Evolutionary conservation across 805 yeast species (phyloP), one percentile per base, ranked within the genome.

Genomic region (Wickerhamiella allomyrinae): DNA sequence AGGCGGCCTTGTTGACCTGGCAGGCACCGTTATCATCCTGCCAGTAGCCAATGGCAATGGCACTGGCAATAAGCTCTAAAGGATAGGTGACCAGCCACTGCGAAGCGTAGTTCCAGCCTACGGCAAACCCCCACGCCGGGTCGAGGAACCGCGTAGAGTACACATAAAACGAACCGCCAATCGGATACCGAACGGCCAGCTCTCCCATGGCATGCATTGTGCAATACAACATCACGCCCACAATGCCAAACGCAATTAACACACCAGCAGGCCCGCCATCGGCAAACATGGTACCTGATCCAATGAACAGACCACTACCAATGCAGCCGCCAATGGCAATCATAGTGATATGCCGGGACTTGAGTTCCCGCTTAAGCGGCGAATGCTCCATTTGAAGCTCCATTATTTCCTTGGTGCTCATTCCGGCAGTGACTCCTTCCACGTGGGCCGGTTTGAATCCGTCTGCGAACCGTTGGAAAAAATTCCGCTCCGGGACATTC

Each of bases 281-380:
- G 25, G 60, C 57, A 39, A 72, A 59, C 9, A 74, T 61, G 29
- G 62, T 62, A 20, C 77, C 77, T 0, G 73, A 62, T 29, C 76
- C 72, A 27, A 76, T 62, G 54, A 73, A 76, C 24, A 76, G 59
- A 50, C 81, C 81, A 23, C 91, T 78, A 55, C 94, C 95, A 46
- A 83, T 78, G 40, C 89, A 79, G 42, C 91, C 86, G 44, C 91
- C 91, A 42, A 84, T 67, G 31, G 93, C 85, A 53, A 83, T 79
- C 75, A 81, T 75, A 41, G 56, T 58, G 34, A 61, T 40, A 43
- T 61, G 66, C 9, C 63, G 49, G n/a, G 50, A 42, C 45, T 56
- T 58, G 41, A 61, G 54, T 17, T 42, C 43, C 37, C 75, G 58
- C 36, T 71, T 65, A 11, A 50, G 41, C 1, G 55, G 53, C 4